Evolutionary conservation across 2,329 filamentous ascomycete genomes (phyloP).

Genomic region (Phaeosphaeriaceae sp.): DNA sequence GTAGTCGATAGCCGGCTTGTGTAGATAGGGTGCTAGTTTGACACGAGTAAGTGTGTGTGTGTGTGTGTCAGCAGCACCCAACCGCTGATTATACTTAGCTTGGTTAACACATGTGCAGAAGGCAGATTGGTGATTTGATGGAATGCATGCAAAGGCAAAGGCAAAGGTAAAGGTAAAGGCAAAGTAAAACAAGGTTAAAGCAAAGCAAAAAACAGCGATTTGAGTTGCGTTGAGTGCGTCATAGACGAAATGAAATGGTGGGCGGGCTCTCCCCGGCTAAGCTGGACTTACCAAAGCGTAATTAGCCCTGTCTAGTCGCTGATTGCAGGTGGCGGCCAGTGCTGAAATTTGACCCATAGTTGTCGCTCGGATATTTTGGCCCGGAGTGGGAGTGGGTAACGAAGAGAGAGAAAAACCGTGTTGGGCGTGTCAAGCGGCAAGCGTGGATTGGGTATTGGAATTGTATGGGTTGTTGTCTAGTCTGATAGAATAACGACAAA

Average conservation of each 20-base stretch:
- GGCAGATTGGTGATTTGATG: too few relatives aligned
- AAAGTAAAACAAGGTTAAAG: too few relatives aligned
- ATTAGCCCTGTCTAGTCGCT: constrained; percentile 22
- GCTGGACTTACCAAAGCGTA: constrained; percentile 14
- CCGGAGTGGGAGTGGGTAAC: constrained; percentile 11
- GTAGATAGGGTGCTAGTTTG: too few relatives aligned
- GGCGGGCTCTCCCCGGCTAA: constrained; percentile 10
- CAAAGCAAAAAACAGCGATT: too few relatives aligned
- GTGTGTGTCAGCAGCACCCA: too few relatives aligned
- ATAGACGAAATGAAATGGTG: constrained; percentile 26
- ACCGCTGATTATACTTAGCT: too few relatives aligned
- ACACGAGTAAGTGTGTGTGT: too few relatives aligned
- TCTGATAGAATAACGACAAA: constrained; percentile 32
- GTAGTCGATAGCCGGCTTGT: too few relatives aligned
- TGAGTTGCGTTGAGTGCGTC: constrained; percentile 20
- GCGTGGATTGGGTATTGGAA: constrained; percentile 1
- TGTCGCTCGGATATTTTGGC: constrained; percentile 29
- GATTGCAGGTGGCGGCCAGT: constrained; percentile 23
- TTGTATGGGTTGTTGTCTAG: constrained; percentile 18
- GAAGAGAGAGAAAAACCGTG: not conserved
- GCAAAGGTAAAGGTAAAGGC: too few relatives aligned
- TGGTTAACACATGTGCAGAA: too few relatives aligned
- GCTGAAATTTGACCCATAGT: constrained; percentile 9
- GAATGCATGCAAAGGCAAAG: too few relatives aligned
- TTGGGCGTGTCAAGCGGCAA: constrained; percentile 2